These are phyloP conservation scores for Pichia sp. DNA, from an alignment of 1,139 yeast species.

Conservation along the genomic window DNA sequence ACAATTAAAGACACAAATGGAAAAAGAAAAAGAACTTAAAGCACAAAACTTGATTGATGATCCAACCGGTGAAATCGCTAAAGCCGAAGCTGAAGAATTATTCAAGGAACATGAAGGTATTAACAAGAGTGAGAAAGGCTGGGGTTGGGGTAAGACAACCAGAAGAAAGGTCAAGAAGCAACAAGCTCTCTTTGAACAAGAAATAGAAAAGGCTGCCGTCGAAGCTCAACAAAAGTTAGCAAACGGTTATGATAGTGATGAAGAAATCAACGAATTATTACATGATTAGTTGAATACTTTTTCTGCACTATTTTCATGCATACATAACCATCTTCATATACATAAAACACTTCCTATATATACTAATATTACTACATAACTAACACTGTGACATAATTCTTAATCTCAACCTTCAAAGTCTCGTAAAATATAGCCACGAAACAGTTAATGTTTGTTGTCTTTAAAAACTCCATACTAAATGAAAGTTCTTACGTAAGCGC, in stretches of 20 bases:
- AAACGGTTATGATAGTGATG: slow-evolving; percentile 57
- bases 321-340: too few relatives aligned
- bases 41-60: slow-evolving; percentile 35
- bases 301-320: too few relatives aligned
- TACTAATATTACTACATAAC: too few relatives aligned
- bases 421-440: too few relatives aligned
- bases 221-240: slow-evolving; percentile 33
- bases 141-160: slow-evolving; percentile 82
- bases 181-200: slow-evolving; percentile 50
- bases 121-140: slow-evolving; percentile 39
- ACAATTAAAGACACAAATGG: slow-evolving; percentile 52
- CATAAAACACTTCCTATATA: not conserved
- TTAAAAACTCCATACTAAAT: too few relatives aligned
- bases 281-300: slow-evolving; percentile 38
- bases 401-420: too few relatives aligned
- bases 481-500: too few relatives aligned
- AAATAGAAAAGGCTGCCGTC: slow-evolving; percentile 33
- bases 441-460: too few relatives aligned
- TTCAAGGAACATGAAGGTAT: slow-evolving; percentile 9
- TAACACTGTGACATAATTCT: too few relatives aligned
- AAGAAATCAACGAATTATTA: slow-evolving; percentile 63
- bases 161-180: slow-evolving; percentile 56
- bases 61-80: slow-evolving; percentile 16
- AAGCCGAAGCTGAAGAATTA: slow-evolving; percentile 20
- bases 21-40: slow-evolving; percentile 45